A percentile compares a stretch with the other conserved stretches of the same genome.
phyloP scores from a whole-genome alignment of 2,329 filamentous ascomycete species.

The Mycosphaerella arachidis region DNA sequence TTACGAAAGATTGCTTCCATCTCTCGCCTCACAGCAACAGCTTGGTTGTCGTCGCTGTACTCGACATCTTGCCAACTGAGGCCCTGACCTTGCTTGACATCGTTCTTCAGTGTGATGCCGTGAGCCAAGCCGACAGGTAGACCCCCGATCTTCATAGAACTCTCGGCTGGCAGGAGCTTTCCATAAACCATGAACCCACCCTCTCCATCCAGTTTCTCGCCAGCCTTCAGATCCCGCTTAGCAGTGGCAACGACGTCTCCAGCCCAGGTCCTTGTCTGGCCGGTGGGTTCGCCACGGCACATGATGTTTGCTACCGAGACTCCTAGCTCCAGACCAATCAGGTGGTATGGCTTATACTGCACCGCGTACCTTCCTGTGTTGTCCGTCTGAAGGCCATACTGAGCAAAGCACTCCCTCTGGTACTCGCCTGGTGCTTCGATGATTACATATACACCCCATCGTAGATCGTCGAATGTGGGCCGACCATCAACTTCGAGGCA shows the following conservation, averaged over 20 bases:
- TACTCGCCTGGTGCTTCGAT: conserved; percentile 41
- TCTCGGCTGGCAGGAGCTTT: conserved; percentile 39
- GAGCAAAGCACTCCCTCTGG: conserved; percentile 42
- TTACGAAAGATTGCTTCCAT: conserved; percentile 40
- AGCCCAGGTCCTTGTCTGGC: conserved; percentile 42
- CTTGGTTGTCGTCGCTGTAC: conserved; percentile 38
- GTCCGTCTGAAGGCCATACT: conserved; percentile 45
- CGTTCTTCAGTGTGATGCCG: conserved; percentile 39
- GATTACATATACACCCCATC: conserved; percentile 46
- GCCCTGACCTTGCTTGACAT: conserved; percentile 40
- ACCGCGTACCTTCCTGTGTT: conserved; percentile 34
- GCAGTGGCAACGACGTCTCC: conserved; percentile 47
- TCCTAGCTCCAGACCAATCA: conserved; percentile 46
- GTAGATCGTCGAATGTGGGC: conserved; percentile 39
- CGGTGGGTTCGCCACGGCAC: conserved; percentile 45
- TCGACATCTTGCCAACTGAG: conserved; percentile 46
- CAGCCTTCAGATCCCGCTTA: conserved; percentile 43
- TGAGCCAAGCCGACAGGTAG: conserved; percentile 44
- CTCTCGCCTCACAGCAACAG: conserved; percentile 40
- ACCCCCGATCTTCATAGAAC: conserved; percentile 40
- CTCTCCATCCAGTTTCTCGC: conserved; percentile 45
- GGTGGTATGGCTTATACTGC: conserved; percentile 47
- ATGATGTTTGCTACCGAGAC: conserved; percentile 44
- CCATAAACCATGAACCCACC: conserved; percentile 46
- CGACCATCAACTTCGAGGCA: conserved; percentile 43